phyloP scores from a whole-genome alignment of 164 flowering plant species.

The Chimonanthus praecox region DNA sequence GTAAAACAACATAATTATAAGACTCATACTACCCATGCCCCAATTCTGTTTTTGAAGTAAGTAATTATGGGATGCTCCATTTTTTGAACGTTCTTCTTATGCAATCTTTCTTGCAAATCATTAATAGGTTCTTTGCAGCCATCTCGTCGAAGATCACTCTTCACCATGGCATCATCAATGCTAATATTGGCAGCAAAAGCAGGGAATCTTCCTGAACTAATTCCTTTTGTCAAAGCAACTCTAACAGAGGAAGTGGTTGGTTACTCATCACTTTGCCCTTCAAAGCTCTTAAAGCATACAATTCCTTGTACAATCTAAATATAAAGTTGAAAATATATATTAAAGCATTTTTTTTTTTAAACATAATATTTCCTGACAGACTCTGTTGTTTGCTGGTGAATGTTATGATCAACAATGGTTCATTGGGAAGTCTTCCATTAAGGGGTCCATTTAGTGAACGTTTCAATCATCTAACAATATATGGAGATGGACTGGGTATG shows the following conservation, averaged over 20 bases:
- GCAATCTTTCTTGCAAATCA: slow-evolving; percentile 9
- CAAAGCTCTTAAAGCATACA: background rate
- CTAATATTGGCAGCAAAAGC: slow-evolving; percentile 71
- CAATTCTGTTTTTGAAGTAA: background rate
- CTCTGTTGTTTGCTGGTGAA: background rate
- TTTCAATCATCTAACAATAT: background rate
- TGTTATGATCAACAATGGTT: background rate
- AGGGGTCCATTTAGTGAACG: background rate
- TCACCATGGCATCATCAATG: slow-evolving; percentile 75
- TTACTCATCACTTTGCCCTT: slow-evolving; percentile 9
- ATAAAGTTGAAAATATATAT: background rate
- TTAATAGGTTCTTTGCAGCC: slow-evolving; percentile 58
- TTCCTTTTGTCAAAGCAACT: slow-evolving; percentile 50
- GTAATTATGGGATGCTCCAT: background rate
- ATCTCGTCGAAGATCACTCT: slow-evolving; percentile 75
- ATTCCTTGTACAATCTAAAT: background rate
- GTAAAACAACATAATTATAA: too few species aligned
- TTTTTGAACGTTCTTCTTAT: slow-evolving; percentile 9
- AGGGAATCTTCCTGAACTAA: slow-evolving; percentile 43
- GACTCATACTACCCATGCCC: background rate
- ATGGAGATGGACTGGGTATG: too few species aligned
- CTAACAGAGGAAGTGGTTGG: slow-evolving; percentile 52
- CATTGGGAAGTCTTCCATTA: background rate
- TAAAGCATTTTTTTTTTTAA: too few species aligned
- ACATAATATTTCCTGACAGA: background rate